phyloP scores from a whole-genome alignment of 1,284 basidiomycete species.

The Ceratobasidium sp. region DNA sequence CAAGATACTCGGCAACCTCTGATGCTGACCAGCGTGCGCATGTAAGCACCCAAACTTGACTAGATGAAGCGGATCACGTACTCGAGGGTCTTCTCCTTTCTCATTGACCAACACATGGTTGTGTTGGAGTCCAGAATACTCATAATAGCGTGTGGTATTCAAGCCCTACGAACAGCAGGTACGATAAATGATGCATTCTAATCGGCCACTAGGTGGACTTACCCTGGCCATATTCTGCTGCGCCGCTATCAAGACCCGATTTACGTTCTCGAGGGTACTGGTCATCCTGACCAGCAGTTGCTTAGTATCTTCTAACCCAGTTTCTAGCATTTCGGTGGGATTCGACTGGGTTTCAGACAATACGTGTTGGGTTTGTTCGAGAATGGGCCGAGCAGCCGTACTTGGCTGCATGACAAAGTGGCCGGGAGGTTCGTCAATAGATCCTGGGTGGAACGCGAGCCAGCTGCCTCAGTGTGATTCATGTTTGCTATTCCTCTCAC shows the following conservation, averaged over 20 bases:
- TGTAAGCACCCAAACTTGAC: background rate
- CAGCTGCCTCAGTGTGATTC: too few species aligned
- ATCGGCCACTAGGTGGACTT: background rate
- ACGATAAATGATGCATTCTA: background rate
- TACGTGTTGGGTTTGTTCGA: too few species aligned
- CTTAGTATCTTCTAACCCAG: background rate
- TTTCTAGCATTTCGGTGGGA: background rate
- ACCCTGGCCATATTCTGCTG: slow-evolving; percentile 14
- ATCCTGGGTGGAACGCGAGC: too few species aligned
- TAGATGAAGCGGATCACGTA: background rate
- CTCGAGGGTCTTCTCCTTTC: slow-evolving; percentile 16
- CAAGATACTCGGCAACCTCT: background rate
- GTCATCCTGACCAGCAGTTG: background rate
- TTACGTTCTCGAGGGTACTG: slow-evolving; percentile 2
- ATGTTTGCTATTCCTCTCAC: too few species aligned
- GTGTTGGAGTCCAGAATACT: background rate
- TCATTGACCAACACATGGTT: slow-evolving; percentile 10
- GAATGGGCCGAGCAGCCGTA: background rate
- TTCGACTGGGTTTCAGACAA: background rate
- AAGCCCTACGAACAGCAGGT: background rate
- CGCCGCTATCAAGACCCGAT: slow-evolving; percentile 5
- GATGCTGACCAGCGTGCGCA: too few species aligned
- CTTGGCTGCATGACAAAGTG: background rate
- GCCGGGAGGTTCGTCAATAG: too few species aligned
- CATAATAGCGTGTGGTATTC: background rate